Percentiles rank a stretch among this genome's conserved stretches.
phyloP scores from a whole-genome alignment of 73 alveolate genomes.

The Stentor roeselii region DNA sequence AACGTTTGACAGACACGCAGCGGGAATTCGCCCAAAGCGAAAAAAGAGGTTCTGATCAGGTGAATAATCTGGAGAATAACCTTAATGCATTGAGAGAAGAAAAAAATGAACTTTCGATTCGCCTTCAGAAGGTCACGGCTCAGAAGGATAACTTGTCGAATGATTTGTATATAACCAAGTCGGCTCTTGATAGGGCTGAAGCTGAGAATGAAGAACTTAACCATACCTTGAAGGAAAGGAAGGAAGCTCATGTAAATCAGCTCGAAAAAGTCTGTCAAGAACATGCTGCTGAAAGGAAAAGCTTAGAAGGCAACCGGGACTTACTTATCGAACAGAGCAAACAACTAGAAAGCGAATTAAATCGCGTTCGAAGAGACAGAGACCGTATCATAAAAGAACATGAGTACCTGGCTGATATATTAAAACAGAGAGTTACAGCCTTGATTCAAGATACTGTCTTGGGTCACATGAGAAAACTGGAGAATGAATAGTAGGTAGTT shows the following conservation, averaged over 20 bases:
- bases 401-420: neutral
- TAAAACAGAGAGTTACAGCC: neutral
- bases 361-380: neutral
- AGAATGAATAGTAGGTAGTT: neutral
- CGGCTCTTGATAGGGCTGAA: neutral
- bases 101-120: neutral
- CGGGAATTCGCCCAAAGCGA: neutral
- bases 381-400: neutral
- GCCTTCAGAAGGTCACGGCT: neutral
- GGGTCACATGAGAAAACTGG: neutral
- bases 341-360: neutral
- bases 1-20: neutral
- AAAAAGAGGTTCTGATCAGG: slow-evolving; percentile 17
- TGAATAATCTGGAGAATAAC: neutral
- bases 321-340: neutral
- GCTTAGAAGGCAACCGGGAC: neutral
- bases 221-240: neutral
- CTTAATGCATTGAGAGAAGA: neutral
- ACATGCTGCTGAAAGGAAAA: neutral
- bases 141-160: neutral
- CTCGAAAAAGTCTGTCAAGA: neutral
- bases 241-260: slow-evolving; percentile 16
- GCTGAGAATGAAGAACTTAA: neutral
- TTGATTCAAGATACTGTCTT: slow-evolving; percentile 3
- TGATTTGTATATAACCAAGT: neutral